phyloP scores from a whole-genome alignment of 1,139 yeast species.

The Suhomyces bribrorum region DNA sequence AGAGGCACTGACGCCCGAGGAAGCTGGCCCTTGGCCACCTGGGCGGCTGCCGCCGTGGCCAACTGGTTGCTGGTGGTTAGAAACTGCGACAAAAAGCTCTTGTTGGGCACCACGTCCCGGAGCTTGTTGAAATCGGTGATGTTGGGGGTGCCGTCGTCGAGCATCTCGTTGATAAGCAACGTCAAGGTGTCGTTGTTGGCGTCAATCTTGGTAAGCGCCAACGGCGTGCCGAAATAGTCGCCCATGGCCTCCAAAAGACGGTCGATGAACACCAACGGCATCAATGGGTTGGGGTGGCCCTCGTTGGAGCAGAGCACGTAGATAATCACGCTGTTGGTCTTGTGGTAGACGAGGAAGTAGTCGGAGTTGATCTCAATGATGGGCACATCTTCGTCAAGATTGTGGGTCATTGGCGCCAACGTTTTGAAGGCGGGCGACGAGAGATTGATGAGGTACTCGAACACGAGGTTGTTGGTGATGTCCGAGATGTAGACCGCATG shows the following conservation, averaged over 20 bases:
- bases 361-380: slow-evolving; percentile 33
- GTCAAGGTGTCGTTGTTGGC: slow-evolving; percentile 67
- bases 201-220: slow-evolving; percentile 59
- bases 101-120: slow-evolving; percentile 69
- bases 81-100: slow-evolving; percentile 40
- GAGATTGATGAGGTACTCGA: slow-evolving; percentile 56
- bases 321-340: slow-evolving; percentile 26
- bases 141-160: slow-evolving; percentile 76
- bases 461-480: slow-evolving; percentile 50
- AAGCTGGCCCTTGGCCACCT: slow-evolving; percentile 5
- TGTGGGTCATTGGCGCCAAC: slow-evolving; percentile 19
- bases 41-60: slow-evolving; percentile 25
- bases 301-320: slow-evolving; percentile 28
- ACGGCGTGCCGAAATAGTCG: slow-evolving; percentile 60
- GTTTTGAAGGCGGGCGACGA: slow-evolving; percentile 53
- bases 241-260: slow-evolving; percentile 53
- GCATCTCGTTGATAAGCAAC: slow-evolving; percentile 59
- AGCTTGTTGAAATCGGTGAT: slow-evolving; percentile 72
- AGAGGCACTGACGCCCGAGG: not conserved
- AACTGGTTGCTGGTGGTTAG: slow-evolving; percentile 37
- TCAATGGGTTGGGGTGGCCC: slow-evolving; percentile 42
- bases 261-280: slow-evolving; percentile 57
- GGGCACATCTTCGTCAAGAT: slow-evolving; percentile 16
- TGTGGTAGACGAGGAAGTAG: slow-evolving; percentile 28
- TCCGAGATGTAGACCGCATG: slow-evolving; percentile 72